A percentile compares a stretch with the other conserved stretches of the same genome.
These are phyloP conservation scores for Pseudomonodictys pantanalensis DNA, from an alignment of 495 filamentous ascomycete species.

Conservation along the genomic window DNA sequence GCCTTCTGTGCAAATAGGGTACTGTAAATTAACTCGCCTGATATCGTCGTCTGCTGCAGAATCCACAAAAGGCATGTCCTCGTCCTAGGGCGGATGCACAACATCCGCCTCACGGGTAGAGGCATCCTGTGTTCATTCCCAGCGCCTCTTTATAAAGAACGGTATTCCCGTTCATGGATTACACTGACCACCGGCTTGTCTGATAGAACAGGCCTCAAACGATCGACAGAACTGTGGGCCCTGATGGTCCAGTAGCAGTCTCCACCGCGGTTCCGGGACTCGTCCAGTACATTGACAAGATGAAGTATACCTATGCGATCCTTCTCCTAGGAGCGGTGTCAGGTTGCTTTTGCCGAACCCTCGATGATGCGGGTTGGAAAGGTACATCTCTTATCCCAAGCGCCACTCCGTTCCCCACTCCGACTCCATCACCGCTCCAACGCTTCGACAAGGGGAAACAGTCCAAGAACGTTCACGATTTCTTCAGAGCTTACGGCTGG, in stretches of 20 bases:
- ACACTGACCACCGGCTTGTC: background rate
- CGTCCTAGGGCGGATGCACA: background rate
- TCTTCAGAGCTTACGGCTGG: slow-evolving; percentile 24
- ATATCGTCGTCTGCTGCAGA: background rate
- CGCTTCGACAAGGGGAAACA: slow-evolving; percentile 6
- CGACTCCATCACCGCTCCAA: background rate
- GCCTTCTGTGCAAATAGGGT: too few relatives aligned
- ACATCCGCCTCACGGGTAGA: background rate
- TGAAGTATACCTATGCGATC: background rate
- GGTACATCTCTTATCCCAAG: slow-evolving; percentile 17
- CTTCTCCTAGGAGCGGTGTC: background rate
- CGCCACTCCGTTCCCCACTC: slow-evolving; percentile 3
- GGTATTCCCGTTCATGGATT: background rate
- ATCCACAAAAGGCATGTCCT: background rate
- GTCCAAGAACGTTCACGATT: slow-evolving; percentile 23
- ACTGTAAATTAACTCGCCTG: background rate
- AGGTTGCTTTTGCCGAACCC: background rate
- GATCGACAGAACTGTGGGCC: background rate
- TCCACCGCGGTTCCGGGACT: background rate
- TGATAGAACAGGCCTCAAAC: background rate
- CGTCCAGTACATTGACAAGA: background rate
- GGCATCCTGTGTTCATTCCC: background rate
- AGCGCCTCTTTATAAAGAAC: background rate
- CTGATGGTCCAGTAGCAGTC: slow-evolving; percentile 5
- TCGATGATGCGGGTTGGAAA: background rate